Evolutionary conservation across 305 asterid species (phyloP).

Genomic region (Ilex paraguariensis): DNA sequence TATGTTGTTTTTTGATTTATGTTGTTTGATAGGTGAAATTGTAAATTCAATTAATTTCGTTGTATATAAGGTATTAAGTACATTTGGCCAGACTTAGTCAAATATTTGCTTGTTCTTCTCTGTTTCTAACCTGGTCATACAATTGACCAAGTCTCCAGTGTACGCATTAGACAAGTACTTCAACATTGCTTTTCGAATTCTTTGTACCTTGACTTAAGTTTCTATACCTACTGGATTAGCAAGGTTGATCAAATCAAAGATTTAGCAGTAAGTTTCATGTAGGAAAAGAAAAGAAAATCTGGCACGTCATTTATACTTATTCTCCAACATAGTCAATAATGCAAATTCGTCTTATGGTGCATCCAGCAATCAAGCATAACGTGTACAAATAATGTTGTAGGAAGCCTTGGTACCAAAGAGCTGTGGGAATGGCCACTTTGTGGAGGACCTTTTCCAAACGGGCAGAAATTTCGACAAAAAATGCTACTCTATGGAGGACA

Average conservation of each 20-base stretch:
- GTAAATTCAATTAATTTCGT: no score
- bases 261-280: not conserved
- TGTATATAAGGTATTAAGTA: no score
- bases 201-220: not conserved
- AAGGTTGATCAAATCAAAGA: not conserved
- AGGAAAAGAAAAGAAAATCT: no score
- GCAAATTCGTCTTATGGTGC: not conserved
- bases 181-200: no score
- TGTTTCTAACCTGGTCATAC: no score
- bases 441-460: slow-evolving; percentile 60
- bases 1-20: no score
- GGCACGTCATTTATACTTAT: not conserved
- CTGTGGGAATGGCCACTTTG: slow-evolving; percentile 61
- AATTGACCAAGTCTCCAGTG: no score
- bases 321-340: not conserved
- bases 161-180: no score
- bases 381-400: slow-evolving; percentile 20
- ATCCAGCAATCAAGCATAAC: not conserved
- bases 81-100: no score
- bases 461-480: slow-evolving; percentile 36
- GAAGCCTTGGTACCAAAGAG: slow-evolving; percentile 94
- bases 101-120: no score
- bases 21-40: no score
- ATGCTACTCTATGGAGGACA: slow-evolving; percentile 45
- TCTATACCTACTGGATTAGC: not conserved